Evolutionary conservation across 805 yeast species (phyloP), one percentile per base, ranked within the genome.

Genomic region (Nakazawaea pomicola): DNA sequence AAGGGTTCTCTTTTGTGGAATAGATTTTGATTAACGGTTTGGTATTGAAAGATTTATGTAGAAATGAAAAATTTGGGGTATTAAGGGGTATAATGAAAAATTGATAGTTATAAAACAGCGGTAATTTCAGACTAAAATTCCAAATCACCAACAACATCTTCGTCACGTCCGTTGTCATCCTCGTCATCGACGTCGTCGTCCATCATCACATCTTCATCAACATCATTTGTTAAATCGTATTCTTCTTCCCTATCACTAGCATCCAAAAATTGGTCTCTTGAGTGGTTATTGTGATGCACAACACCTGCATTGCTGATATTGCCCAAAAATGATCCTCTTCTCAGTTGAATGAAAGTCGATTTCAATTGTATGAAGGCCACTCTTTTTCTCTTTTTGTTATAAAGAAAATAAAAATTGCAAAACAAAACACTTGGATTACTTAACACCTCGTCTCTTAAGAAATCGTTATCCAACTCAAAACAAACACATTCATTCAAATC

Each of bases 381-480:
- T 48, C 98, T 76, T 64, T 91, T 91, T 64, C 84, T 77, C 55
- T 86, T 83, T 62, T 88, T 91, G 65, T 89, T 93, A 64, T 84
- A 89, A 33, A 91, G 78, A 59, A 93, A 93, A 83, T 95, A 91
- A 74, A 87, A 86, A 56, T 81, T 67, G 18, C 84, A 76, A 93
- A 93, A 86, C 23, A 76, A 56, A 3, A 70, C 65, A 3, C 79
- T 79, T 2, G 78, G 75, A 51, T 83, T 93, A 52, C 82, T 85
- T 37, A 77, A 52, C 31, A 83, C 80, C 7, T 84, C 71, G 51
- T 83, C 79, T 12, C 28, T 42, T 7, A 42, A 19, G 32, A 42
- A 42, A 23, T 76, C 73, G 0, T 76, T 80, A 44, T 73, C 76
- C 50, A 80, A 78, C 51, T 78, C 83, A 50, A 77, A 82, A 25